Evolutionary conservation across 371 early-diverging fungal genomes (phyloP), one percentile per base, ranked within the genome.

Genomic region (Haplosporangium sp.): DNA sequence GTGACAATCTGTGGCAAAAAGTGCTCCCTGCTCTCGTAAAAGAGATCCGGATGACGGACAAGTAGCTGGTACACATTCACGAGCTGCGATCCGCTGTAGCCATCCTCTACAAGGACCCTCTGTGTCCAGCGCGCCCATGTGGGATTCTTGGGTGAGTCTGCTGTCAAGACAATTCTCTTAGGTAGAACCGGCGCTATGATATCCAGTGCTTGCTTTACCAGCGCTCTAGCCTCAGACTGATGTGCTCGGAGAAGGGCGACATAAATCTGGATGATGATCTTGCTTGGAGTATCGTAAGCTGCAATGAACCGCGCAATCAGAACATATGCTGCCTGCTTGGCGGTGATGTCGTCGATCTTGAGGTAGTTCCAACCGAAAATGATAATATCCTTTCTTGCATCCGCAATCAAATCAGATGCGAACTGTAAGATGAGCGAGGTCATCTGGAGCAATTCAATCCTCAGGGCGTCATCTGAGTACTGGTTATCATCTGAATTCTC

Each of bases 291-390:
- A 43, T 97, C 96, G 71, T 91, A 98, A 0, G 95, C 94, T 11
- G 94, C 90, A 59, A 98, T 94, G 73, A 97, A 97, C 36, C 93
- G 87, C 4, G 97, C 92, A 56, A 97, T 88, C 29, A 97, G 77
- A 7, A 96, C 97, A 77, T 96, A 97, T 2, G 99, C 95, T 1
- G 98, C 92, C 66, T 98, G 96, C 68, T 97, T 98, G 79, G 94
- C 91, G 14, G 95, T 96, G 9, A 95, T 86, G 64, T 99, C 99
- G 62, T 98, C 96, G 20, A 93, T 82, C 63, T 95, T 93, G 50
- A 95, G 81, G 66, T 93, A 93, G 54, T 89, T 90, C 97, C 98
- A 99, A 0, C 95, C 97, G 83, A 95, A 96, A 67, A 95, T 96
- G 77, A 98, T 95, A 5, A 98, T 90, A 63, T 96, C 95, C 80